phyloP scores from a whole-genome alignment of 495 filamentous ascomycete species.

The Talaromyces liani region DNA sequence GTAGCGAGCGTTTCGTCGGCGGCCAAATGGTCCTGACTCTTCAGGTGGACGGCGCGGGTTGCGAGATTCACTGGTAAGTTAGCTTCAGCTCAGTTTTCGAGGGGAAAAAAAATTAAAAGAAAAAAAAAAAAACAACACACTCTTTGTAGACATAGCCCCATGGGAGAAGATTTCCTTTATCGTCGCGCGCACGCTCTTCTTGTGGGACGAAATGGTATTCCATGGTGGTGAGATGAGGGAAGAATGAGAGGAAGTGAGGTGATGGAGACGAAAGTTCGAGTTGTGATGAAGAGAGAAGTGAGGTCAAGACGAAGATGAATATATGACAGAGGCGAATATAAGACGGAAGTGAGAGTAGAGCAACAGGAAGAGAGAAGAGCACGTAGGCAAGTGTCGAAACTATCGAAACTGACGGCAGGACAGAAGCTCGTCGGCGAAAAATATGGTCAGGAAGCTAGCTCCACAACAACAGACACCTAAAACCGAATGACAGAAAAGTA shows the following conservation, averaged over 20 bases:
- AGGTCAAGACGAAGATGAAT: too few species aligned
- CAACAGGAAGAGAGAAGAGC: neutral
- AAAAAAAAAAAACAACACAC: slow-evolving; percentile 28
- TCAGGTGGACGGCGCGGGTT: slow-evolving; percentile 45
- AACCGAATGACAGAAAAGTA: neutral
- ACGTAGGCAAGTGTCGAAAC: neutral
- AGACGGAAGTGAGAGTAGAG: neutral
- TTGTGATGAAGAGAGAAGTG: too few species aligned
- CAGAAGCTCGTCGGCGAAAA: neutral
- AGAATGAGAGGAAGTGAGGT: neutral
- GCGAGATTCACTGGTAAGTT: slow-evolving; percentile 31
- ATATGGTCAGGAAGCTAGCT: neutral
- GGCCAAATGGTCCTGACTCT: slow-evolving; percentile 59
- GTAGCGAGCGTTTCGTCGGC: slow-evolving; percentile 43
- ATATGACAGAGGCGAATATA: too few species aligned
- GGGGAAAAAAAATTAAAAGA: neutral
- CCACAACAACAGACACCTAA: neutral
- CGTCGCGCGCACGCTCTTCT: slow-evolving; percentile 53
- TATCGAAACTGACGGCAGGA: neutral
- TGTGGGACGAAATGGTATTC: slow-evolving; percentile 62
- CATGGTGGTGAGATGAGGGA: slow-evolving; percentile 25
- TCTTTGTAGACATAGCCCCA: slow-evolving; percentile 57
- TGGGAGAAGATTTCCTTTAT: slow-evolving; percentile 50
- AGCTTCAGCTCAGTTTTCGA: slow-evolving; percentile 2
- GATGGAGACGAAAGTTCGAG: neutral